phyloP scores from a whole-genome alignment of 306 rosid species.

The Prunus armeniaca region DNA sequence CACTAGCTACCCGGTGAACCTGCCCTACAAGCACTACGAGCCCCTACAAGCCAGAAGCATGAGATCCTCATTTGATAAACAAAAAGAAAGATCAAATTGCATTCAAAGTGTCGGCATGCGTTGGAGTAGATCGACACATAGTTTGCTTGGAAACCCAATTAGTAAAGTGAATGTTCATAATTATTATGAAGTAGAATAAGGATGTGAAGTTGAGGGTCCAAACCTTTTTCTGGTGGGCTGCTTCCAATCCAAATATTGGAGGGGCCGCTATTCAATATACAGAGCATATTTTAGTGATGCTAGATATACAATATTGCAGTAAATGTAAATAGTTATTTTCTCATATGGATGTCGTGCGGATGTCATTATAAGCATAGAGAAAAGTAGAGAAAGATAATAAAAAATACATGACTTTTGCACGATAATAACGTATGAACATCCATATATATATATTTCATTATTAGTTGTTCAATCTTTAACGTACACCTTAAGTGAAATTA shows the following conservation, averaged over 20 bases:
- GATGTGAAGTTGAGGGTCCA: not conserved
- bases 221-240: not conserved
- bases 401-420: accelerated
- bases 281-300: too few species aligned
- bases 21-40: too few species aligned
- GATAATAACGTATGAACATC: too few species aligned
- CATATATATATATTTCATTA: too few species aligned
- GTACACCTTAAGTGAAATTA: not conserved
- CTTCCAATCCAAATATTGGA: not conserved
- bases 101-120: not conserved
- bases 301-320: too few species aligned
- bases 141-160: too few species aligned
- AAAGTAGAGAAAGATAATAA: too few species aligned
- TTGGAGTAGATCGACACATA: not conserved
- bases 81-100: not conserved
- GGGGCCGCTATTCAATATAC: not conserved
- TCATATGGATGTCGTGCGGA: accelerated
- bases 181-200: not conserved
- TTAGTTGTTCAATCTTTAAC: not conserved
- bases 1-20: too few species aligned
- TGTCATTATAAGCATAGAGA: too few species aligned
- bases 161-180: not conserved
- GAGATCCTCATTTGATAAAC: not conserved
- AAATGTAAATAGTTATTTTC: too few species aligned
- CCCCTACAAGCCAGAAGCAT: not conserved